A percentile compares a stretch with the other conserved stretches of the same genome.
These are phyloP conservation scores for Epichloe coenophiala DNA, from an alignment of 2,329 filamentous ascomycete genomes.

Conservation along the genomic window DNA sequence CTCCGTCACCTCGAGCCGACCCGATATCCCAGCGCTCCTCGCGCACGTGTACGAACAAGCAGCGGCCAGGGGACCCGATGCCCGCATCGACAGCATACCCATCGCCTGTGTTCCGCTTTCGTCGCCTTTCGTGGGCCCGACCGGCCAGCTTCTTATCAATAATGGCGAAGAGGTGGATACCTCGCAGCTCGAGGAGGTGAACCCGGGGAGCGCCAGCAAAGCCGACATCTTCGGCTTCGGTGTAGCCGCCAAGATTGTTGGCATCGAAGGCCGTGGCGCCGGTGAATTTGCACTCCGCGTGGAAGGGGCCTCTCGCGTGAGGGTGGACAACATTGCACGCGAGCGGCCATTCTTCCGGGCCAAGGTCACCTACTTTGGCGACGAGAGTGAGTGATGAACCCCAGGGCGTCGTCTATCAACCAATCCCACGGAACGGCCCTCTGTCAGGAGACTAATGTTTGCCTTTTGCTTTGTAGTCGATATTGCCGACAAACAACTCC, in stretches of 20 bases:
- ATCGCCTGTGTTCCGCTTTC: conserved; percentile 80
- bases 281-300: conserved; percentile 75
- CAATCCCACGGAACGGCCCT: no score
- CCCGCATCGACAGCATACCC: conserved; percentile 53
- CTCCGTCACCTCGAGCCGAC: conserved; percentile 62
- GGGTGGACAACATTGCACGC: conserved; percentile 49
- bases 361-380: conserved; percentile 57
- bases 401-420: no score
- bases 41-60: conserved; percentile 72
- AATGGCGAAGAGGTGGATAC: conserved; percentile 40
- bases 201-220: conserved; percentile 47
- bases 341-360: conserved; percentile 81
- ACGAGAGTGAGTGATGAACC: conserved; percentile 40
- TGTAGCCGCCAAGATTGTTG: conserved; percentile 65
- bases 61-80: conserved; percentile 50
- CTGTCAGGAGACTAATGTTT: neutral
- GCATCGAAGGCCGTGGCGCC: conserved; percentile 60
- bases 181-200: conserved; percentile 31
- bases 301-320: conserved; percentile 68
- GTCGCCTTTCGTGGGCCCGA: conserved; percentile 57
- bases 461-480: conserved; percentile 12
- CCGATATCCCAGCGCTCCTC: conserved; percentile 79
- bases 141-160: conserved; percentile 64
- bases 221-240: conserved; percentile 73
- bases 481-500: conserved; percentile 43